Evolutionary conservation across 1,284 basidiomycete species (phyloP).

Genomic region (Cryptococcus depauperatus): DNA sequence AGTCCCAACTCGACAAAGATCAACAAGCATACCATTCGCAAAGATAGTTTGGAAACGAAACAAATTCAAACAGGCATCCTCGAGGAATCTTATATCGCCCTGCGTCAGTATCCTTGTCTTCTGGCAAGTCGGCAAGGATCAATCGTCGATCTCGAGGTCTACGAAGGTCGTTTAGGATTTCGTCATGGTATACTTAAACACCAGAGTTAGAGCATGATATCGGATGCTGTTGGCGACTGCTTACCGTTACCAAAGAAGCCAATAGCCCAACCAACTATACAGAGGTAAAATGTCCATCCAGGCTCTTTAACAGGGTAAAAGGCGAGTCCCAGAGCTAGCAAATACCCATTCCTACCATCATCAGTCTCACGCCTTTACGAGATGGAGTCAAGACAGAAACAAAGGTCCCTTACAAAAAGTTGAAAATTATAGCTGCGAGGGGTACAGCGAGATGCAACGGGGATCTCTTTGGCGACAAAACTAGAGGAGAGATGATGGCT

Average conservation of each 20-base stretch:
- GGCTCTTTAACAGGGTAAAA: constrained; percentile 28
- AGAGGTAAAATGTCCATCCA: constrained; percentile 53
- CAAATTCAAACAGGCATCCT: constrained; percentile 65
- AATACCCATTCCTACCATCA: constrained; percentile 24
- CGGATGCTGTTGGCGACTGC: background rate
- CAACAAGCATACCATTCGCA: constrained; percentile 58
- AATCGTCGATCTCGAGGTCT: constrained; percentile 31
- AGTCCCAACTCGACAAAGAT: background rate
- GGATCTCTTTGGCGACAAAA: constrained; percentile 71
- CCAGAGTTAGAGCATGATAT: background rate
- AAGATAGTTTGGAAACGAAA: constrained; percentile 90
- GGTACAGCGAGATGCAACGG: constrained; percentile 64
- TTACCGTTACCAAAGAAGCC: constrained; percentile 64
- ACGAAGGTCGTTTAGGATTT: constrained; percentile 69
- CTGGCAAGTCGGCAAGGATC: constrained; percentile 17
- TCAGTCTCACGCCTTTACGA: constrained; percentile 5
- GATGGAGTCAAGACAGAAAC: constrained; percentile 50
- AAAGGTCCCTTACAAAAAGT: constrained; percentile 64
- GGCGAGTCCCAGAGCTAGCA: constrained; percentile 21
- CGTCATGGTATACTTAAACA: constrained; percentile 63
- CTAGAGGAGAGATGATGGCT: constrained; percentile 63
- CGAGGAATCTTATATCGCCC: constrained; percentile 66
- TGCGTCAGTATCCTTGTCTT: constrained; percentile 35
- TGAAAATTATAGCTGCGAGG: constrained; percentile 57
- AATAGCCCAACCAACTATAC: constrained; percentile 57